Evolutionary conservation across 768 basidiomycete genomes (phyloP), one percentile per base, ranked within the genome.

Genomic region (Cantharellus anzutake): DNA sequence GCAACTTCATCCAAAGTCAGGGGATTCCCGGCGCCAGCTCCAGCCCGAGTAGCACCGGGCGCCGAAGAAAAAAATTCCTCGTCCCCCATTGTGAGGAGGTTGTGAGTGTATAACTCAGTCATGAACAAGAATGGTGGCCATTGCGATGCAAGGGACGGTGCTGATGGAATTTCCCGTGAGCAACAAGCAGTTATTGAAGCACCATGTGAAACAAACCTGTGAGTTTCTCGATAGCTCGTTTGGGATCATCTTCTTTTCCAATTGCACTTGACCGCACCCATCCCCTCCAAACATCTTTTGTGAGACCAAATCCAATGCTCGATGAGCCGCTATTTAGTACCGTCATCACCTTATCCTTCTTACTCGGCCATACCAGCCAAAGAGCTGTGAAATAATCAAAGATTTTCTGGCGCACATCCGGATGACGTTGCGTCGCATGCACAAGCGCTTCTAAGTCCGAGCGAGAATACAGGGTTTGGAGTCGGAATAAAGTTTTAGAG

Each of bases 51-150:
- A 40, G 55, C 51, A 16, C 58, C n/a, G 2, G 50, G 52, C 0
- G 55, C 37, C 3, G 66, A 41, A 5, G 81, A 79, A 68, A 96
- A 96, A 73, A 98, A 98, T 68, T 98, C 96, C 70, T 97, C 94
- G 65, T 99, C 96, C 1, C 88, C 88, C 78, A 98, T 87, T 0
- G 91, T 91, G 40, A 90, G 74, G 40, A 98, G 77, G 1, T 82
- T 79, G 61, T 93, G 86, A 2, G 81, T 77, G 69, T 96, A 94
- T 5, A 96, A 69, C 57, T 93, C 84, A 1, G 80, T 76, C 4
- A 93, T 77, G 59, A 96, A 77, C 4, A 97, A 72, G 1, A 98
- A 70, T 2, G 85, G 74, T 0, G 82, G 76, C 80, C 86, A 91
- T 5, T 73, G 69, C 0, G 69, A 35, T 0, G 71, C 72, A 58